A percentile compares a stretch with the other conserved stretches of the same genome.
These are phyloP conservation scores for Corinectria fuckeliana DNA, from an alignment of 2,329 filamentous ascomycete species.

Conservation along the genomic window DNA sequence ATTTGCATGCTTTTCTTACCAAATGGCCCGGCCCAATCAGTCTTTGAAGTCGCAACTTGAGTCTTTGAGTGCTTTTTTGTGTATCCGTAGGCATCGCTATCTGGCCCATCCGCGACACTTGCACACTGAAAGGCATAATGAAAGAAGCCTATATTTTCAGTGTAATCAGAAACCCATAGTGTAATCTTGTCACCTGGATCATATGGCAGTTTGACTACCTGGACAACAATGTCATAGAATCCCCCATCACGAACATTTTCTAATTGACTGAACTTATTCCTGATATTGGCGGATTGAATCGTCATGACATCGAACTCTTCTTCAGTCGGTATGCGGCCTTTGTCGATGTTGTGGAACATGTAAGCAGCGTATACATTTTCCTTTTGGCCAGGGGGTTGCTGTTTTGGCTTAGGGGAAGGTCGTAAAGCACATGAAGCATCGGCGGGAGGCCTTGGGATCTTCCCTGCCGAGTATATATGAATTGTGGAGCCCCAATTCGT, in stretches of 20 bases:
- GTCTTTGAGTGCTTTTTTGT: conserved; percentile 38
- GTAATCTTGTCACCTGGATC: conserved; percentile 56
- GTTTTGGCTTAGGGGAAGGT: conserved; percentile 25
- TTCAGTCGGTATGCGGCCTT: conserved; percentile 49
- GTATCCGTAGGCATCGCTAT: conserved; percentile 66
- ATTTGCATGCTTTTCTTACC: conserved; percentile 76
- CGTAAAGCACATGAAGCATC: conserved; percentile 44
- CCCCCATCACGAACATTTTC: conserved; percentile 61
- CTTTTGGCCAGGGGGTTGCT: conserved; percentile 26
- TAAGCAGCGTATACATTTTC: conserved; percentile 55
- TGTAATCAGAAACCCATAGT: conserved; percentile 85
- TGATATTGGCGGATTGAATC: conserved; percentile 50
- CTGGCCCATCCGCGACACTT: conserved; percentile 43
- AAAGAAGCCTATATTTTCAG: conserved; percentile 70
- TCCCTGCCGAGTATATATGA: conserved; percentile 48
- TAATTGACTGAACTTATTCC: conserved; percentile 68
- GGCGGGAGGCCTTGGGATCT: conserved; percentile 44
- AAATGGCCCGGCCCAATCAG: conserved; percentile 74
- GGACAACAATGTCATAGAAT: conserved; percentile 74
- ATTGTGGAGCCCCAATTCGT: conserved; percentile 52
- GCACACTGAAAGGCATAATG: conserved; percentile 48
- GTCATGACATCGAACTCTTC: conserved; percentile 51
- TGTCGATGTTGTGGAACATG: conserved; percentile 54
- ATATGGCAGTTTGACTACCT: conserved; percentile 66
- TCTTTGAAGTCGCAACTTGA: conserved; percentile 14